Evolutionary conservation across 345 rosid genomes (phyloP).

Genomic region (Iberis pinnata): DNA sequence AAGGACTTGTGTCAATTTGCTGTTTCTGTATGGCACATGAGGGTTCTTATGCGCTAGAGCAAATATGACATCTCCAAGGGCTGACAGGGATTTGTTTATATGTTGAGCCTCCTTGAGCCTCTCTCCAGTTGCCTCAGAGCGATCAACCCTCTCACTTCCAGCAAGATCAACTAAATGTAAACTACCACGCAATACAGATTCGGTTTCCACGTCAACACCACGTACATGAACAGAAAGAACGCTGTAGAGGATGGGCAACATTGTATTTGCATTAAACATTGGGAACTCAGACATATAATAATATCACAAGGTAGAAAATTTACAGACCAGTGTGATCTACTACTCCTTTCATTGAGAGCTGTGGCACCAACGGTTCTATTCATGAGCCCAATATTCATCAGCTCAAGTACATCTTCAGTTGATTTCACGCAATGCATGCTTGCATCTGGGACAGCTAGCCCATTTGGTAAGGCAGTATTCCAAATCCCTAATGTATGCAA

Average conservation of each 20-base stretch:
- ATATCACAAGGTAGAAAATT: slow-evolving; percentile 8
- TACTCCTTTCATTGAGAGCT: slow-evolving; percentile 89
- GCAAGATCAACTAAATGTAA: slow-evolving; percentile 94
- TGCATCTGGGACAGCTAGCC: slow-evolving; percentile 97
- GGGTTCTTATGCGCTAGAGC: slow-evolving; percentile 79
- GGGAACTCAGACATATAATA: background rate
- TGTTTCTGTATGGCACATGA: slow-evolving; percentile 91
- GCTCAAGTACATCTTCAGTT: slow-evolving; percentile 73
- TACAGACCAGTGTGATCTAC: slow-evolving; percentile 91
- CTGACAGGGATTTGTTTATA: slow-evolving; percentile 87
- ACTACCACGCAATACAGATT: slow-evolving; percentile 69
- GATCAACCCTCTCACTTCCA: slow-evolving; percentile 95
- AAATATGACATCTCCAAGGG: slow-evolving; percentile 92
- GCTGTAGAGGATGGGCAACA: slow-evolving; percentile 41
- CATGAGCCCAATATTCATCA: slow-evolving; percentile 75
- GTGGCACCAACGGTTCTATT: slow-evolving; percentile 92
- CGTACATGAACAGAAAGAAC: slow-evolving; percentile 88
- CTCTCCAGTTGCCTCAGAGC: slow-evolving; percentile 96
- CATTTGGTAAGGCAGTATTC: slow-evolving; percentile 87
- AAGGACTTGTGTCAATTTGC: slow-evolving; percentile 96
- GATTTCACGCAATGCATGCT: slow-evolving; percentile 79
- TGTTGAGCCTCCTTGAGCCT: slow-evolving; percentile 95
- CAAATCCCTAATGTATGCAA: slow-evolving; percentile 98
- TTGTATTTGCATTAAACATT: background rate
- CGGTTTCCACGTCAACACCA: slow-evolving; percentile 62